Evolutionary conservation across 2,329 filamentous ascomycete genomes (phyloP).

Genomic region (Trichoderma lentiforme): DNA sequence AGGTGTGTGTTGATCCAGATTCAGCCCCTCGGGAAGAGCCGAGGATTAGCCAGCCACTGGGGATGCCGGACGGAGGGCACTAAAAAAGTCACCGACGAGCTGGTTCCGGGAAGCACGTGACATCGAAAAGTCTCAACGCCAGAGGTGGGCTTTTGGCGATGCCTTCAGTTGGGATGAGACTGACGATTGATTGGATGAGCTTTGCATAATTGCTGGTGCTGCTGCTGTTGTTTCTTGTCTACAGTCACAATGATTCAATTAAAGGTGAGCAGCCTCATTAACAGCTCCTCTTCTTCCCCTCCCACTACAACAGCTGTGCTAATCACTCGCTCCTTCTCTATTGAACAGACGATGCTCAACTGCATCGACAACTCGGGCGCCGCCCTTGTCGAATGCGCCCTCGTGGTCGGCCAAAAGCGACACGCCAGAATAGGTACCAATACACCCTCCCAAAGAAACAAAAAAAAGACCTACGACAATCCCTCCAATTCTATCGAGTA

Average conservation of each 20-base stretch:
- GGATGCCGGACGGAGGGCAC: no score
- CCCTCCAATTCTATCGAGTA: background rate
- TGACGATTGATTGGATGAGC: background rate
- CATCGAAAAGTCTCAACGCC: conserved; percentile 15
- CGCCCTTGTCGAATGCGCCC: conserved; percentile 92
- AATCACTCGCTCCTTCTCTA: no score
- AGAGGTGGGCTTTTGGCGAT: background rate
- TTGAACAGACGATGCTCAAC: conserved; percentile 97
- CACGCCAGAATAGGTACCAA: conserved; percentile 78
- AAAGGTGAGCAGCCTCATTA: conserved; percentile 55
- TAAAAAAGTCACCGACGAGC: background rate
- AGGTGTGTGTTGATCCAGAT: background rate
- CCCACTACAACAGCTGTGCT: background rate
- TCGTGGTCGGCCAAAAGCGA: conserved; percentile 86
- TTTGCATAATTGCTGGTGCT: background rate
- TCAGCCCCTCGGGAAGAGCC: background rate
- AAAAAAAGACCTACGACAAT: background rate
- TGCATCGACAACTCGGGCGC: conserved; percentile 99
- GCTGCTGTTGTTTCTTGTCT: background rate
- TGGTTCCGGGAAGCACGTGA: conserved; percentile 7
- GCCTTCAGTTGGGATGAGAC: background rate
- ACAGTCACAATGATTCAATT: conserved; percentile 78
- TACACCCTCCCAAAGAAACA: no score
- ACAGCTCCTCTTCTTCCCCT: no score
- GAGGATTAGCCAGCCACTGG: conserved; percentile 11